Percentiles rank a stretch among this genome's conserved stretches.
Evolutionary conservation across 192 early-diverging fungal genomes (phyloP).

Genomic region (Podila horticola): DNA sequence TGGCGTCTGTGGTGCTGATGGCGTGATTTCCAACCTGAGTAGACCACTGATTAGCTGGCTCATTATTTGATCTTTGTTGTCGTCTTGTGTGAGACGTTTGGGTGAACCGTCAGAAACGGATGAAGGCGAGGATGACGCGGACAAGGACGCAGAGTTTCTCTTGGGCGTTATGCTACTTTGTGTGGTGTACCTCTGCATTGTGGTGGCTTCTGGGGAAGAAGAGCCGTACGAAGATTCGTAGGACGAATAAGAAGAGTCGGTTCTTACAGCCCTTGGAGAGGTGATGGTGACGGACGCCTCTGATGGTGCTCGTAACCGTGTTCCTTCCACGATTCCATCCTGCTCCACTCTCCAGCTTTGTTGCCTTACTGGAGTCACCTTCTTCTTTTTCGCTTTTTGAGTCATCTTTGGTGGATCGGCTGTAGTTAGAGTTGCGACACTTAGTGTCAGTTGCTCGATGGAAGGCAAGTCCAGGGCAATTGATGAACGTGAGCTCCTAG

Average conservation of each 20-base stretch:
- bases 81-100: background rate
- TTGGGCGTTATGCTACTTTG: background rate
- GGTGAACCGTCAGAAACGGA: background rate
- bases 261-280: background rate
- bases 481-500: background rate
- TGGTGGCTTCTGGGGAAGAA: constrained; percentile 19
- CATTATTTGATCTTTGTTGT: background rate
- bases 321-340: background rate
- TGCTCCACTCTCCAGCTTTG: background rate
- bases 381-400: background rate
- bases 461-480: background rate
- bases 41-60: background rate
- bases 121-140: background rate
- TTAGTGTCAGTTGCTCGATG: background rate
- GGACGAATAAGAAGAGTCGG: constrained; percentile 19
- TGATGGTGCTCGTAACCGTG: background rate
- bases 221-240: constrained; percentile 29
- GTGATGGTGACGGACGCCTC: background rate
- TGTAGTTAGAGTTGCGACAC: background rate
- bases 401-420: background rate
- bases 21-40: background rate
- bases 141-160: background rate
- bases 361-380: background rate
- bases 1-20: constrained; percentile 16
- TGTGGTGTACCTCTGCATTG: constrained; percentile 8